phyloP scores from a whole-genome alignment of 2,329 filamentous ascomycete genomes.

The Aspergillus neoniger region DNA sequence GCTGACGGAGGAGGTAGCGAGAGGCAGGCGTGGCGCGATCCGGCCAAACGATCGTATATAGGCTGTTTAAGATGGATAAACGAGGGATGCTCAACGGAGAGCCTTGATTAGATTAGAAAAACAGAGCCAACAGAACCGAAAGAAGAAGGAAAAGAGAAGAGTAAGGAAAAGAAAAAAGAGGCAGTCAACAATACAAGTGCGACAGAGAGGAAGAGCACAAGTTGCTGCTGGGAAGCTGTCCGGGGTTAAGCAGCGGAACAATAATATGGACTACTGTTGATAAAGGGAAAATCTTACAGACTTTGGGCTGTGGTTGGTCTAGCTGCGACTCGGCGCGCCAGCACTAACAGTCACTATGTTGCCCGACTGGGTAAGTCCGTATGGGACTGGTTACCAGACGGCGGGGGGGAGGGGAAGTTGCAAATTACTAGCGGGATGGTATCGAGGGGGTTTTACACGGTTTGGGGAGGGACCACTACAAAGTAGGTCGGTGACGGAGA shows the following conservation, averaged over 20 bases:
- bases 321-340: not conserved
- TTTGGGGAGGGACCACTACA: not conserved
- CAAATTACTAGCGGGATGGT: not conserved
- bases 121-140: not conserved
- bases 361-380: constrained; percentile 14
- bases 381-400: constrained; percentile 10
- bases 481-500: not conserved
- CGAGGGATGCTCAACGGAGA: constrained; percentile 6
- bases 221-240: constrained; percentile 2
- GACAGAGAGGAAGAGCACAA: not conserved
- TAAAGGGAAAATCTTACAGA: constrained; percentile 3
- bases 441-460: not conserved
- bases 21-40: constrained; percentile 14
- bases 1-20: constrained; percentile 9
- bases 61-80: not conserved
- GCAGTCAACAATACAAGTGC: not conserved
- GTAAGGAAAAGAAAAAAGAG: not conserved
- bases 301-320: not conserved
- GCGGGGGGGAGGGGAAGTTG: not conserved
- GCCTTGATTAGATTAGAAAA: not conserved
- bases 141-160: not conserved
- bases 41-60: constrained; percentile 12
- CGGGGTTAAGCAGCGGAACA: constrained; percentile 2
- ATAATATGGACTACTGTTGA: constrained; percentile 7
- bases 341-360: constrained; percentile 4